Evolutionary conservation across 129 eudicot genomes (phyloP).

Genomic region (Escallonia herrerae): DNA sequence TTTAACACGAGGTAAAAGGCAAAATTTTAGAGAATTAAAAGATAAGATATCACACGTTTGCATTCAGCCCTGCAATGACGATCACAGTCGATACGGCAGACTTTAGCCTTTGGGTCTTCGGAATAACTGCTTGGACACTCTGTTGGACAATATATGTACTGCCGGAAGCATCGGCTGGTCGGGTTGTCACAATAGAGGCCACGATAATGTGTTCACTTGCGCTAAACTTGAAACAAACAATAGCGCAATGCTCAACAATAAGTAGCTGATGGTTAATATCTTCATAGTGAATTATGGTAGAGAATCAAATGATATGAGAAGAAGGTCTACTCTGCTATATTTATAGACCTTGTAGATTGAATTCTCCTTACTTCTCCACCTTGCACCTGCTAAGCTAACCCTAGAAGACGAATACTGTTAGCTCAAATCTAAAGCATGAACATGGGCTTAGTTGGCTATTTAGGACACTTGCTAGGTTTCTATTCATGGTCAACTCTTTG

Average conservation of each 20-base stretch:
- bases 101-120: slow-evolving; percentile 28
- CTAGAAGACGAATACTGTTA: neutral
- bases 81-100: slow-evolving; percentile 37
- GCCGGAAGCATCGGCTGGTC: neutral
- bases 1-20: neutral
- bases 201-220: slow-evolving; percentile 3
- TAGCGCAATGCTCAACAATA: neutral
- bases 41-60: slow-evolving; percentile 2
- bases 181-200: neutral
- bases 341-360: neutral
- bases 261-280: neutral
- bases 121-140: slow-evolving; percentile 37
- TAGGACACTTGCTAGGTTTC: slow-evolving; percentile 2
- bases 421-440: neutral
- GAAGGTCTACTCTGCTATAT: neutral
- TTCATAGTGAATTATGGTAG: neutral
- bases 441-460: neutral
- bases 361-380: neutral
- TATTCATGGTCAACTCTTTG: neutral
- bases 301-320: neutral
- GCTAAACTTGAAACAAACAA: neutral
- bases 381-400: neutral
- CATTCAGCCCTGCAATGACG: slow-evolving; percentile 36
- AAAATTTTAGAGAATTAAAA: too few relatives aligned
- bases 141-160: slow-evolving; percentile 19